Conservation (phyloP, 2,329 filamentous ascomycete genomes). For the Emmonsia crescens region DNA sequence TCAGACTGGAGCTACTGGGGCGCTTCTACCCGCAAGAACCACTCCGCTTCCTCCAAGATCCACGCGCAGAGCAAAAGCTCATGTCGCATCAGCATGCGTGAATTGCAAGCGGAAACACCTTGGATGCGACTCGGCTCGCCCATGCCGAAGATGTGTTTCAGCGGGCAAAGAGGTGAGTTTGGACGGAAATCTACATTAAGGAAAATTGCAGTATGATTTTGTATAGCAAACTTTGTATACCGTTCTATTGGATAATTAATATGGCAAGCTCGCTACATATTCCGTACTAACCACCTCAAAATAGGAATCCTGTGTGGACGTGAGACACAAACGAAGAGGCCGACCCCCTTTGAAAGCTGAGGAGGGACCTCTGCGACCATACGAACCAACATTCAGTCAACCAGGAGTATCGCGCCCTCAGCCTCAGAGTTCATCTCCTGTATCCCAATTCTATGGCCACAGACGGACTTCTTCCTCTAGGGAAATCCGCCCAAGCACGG, state of each 20-base stretch:
- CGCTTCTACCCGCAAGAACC: conserved; percentile 10
- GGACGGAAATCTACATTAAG: background rate
- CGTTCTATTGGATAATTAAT: background rate
- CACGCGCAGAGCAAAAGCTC: conserved; percentile 26
- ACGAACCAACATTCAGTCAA: conserved; percentile 11
- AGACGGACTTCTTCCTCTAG: conserved; percentile 9
- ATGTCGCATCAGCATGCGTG: conserved; percentile 29
- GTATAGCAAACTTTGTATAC: background rate
- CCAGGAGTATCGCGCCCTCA: conserved; percentile 7
- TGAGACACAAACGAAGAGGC: conserved; percentile 27
- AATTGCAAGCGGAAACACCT: conserved; percentile 32
- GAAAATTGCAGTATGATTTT: background rate
- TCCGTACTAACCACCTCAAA: conserved; percentile 9
- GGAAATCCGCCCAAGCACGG: conserved; percentile 13
- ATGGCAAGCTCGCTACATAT: background rate
- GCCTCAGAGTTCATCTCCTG: conserved; percentile 2
- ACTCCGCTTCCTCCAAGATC: conserved; percentile 18
- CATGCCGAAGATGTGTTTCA: conserved; percentile 27
- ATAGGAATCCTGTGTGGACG: conserved; percentile 24
- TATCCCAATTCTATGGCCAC: conserved; percentile 1
- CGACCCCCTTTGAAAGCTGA: conserved; percentile 23
- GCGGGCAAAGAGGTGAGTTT: conserved; percentile 27
- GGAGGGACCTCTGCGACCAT: conserved; percentile 14
- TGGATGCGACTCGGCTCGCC: conserved; percentile 26
- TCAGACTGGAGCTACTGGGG: conserved; percentile 5